phyloP scores from a whole-genome alignment of 371 early-diverging fungal genomes.

The Quaeritorhiza haematococci region DNA sequence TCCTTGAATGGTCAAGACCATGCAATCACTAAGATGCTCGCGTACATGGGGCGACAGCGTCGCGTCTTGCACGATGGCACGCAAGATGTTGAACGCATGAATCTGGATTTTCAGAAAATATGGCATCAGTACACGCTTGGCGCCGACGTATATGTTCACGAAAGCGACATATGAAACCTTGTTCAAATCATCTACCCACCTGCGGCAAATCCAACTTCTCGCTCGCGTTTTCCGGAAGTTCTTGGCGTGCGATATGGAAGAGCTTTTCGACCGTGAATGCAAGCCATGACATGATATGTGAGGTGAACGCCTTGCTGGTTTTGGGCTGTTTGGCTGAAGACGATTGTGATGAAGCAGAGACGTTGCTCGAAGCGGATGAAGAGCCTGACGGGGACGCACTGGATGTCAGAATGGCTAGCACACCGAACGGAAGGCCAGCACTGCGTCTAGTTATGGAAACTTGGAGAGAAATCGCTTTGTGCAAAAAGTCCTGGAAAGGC shows the following conservation, averaged over 20 bases:
- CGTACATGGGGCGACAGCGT: constrained; percentile 65
- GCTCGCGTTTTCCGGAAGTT: constrained; percentile 30
- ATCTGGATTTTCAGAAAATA: constrained; percentile 62
- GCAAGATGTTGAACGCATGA: constrained; percentile 84
- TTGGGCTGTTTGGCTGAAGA: no score
- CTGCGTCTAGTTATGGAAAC: constrained; percentile 91
- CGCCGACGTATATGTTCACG: neutral
- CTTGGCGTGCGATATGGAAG: constrained; percentile 53
- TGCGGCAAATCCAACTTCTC: constrained; percentile 27
- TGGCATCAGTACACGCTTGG: neutral
- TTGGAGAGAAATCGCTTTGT: constrained; percentile 29
- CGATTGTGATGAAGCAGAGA: no score
- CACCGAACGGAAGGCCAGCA: constrained; percentile 84
- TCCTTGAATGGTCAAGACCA: constrained; percentile 70
- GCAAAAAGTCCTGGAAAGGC: constrained; percentile 42
- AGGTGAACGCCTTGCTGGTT: constrained; percentile 63
- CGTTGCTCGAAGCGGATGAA: no score
- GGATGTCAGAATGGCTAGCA: constrained; percentile 85
- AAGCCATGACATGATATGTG: constrained; percentile 53
- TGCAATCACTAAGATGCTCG: constrained; percentile 68
- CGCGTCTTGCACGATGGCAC: constrained; percentile 77
- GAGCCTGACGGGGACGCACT: no score
- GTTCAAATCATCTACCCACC: neutral
- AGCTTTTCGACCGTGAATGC: constrained; percentile 62
- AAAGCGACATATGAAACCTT: constrained; percentile 7